Percentiles rank a stretch among this genome's conserved stretches.
phyloP scores from a whole-genome alignment of 2,329 filamentous ascomycete species.

The Penicillium sp. region DNA sequence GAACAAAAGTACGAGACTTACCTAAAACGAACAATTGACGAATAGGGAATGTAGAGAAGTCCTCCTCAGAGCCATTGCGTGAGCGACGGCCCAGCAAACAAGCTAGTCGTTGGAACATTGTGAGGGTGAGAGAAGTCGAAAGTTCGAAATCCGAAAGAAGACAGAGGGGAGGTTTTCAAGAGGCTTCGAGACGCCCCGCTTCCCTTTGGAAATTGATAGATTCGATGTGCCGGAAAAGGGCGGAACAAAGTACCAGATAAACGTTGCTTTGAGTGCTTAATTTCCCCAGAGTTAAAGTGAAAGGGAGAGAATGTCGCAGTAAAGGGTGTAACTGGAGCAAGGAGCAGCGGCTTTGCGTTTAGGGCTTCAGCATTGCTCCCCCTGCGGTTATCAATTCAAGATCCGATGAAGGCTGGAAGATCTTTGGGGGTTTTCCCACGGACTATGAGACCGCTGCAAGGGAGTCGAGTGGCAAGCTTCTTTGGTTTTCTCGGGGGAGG shows the following conservation, averaged over 20 bases:
- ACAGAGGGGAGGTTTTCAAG: neutral
- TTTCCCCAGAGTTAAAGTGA: constrained; percentile 28
- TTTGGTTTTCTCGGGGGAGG: neutral
- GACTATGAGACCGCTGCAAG: constrained; percentile 27
- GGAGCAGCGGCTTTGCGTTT: constrained; percentile 22
- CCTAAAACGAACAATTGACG: constrained; percentile 53
- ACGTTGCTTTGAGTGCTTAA: constrained; percentile 29
- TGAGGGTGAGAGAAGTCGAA: constrained; percentile 9
- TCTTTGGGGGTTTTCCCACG: constrained; percentile 8
- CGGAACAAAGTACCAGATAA: constrained; percentile 24
- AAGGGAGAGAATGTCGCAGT: constrained; percentile 32
- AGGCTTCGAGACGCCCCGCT: constrained; percentile 10
- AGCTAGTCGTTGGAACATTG: constrained; percentile 35
- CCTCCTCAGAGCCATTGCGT: constrained; percentile 26
- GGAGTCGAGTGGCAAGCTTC: constrained; percentile 13
- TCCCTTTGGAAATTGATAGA: constrained; percentile 18
- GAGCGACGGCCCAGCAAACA: constrained; percentile 33
- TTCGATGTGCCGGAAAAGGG: constrained; percentile 12
- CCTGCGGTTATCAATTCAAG: constrained; percentile 24
- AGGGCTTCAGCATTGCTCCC: constrained; percentile 30
- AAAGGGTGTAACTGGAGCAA: constrained; percentile 25
- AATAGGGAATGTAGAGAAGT: constrained; percentile 52
- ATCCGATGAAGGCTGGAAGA: constrained; percentile 19
- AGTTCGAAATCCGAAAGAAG: neutral
- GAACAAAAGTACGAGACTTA: constrained; percentile 35